A percentile compares a stretch with the other conserved stretches of the same genome.
phyloP scores from a whole-genome alignment of 768 basidiomycete genomes.

The Boletus rubroflammeus region DNA sequence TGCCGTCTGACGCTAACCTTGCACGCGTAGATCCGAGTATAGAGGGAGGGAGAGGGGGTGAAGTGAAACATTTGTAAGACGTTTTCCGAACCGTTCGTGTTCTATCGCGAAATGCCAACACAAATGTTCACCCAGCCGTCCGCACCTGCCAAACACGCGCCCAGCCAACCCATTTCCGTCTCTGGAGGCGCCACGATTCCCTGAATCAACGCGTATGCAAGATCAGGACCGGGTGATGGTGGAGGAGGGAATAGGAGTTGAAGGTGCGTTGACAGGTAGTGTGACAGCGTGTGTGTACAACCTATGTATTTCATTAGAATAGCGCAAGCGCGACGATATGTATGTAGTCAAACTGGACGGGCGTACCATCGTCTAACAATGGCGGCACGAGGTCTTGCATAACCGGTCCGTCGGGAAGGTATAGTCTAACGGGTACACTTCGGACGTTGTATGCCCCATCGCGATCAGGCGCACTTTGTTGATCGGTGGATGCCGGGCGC shows the following conservation, averaged over 20 bases:
- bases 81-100: neutral
- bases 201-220: slow-evolving; percentile 80
- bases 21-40: neutral
- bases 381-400: slow-evolving; percentile 89
- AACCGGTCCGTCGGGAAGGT: slow-evolving; percentile 86
- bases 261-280: slow-evolving; percentile 67
- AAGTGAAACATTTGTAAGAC: neutral
- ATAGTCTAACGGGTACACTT: slow-evolving; percentile 85
- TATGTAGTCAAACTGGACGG: neutral
- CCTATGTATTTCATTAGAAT: slow-evolving; percentile 42
- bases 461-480: slow-evolving; percentile 50
- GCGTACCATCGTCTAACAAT: slow-evolving; percentile 69
- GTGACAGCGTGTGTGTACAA: slow-evolving; percentile 62
- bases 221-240: slow-evolving; percentile 41
- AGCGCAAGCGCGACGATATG: neutral
- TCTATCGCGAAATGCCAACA: slow-evolving; percentile 51
- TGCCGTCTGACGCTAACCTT: neutral
- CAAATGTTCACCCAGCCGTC: slow-evolving; percentile 96
- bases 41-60: neutral
- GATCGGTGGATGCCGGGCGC: slow-evolving; percentile 64
- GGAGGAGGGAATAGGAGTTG: slow-evolving; percentile 73
- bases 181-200: slow-evolving; percentile 81
- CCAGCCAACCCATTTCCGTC: slow-evolving; percentile 92
- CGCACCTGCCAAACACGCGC: slow-evolving; percentile 84
- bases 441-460: slow-evolving; percentile 87